Base-by-base conservation (phyloP, 805 yeast species). In the Kodamaea kaohsiungensis region DNA sequence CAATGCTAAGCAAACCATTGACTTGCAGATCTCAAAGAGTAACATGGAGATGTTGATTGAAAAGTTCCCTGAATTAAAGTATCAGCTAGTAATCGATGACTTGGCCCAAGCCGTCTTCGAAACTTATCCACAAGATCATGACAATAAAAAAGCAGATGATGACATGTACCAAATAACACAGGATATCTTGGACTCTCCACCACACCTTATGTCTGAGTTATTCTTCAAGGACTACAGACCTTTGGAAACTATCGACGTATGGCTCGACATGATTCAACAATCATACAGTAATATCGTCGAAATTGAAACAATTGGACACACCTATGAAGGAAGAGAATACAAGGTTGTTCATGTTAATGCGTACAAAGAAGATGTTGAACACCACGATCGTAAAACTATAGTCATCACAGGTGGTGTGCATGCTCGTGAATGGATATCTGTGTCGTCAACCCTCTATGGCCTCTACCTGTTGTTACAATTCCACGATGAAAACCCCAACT, bases 361-460 rank as follows among this genome's bases (percentile, higher is more conserved):
- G 1, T 77, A 85, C 1, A 77, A 77, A 47, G 75, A 73, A 47
- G 75, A 69, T 4, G 65, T 63, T 12, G 56, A 60, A 55, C 57
- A 70, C 59, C 69, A 73, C 54, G 65, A 72, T 7, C 75, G 81
- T 46, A 82, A 79, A 58, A 88, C 93, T 0, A 79, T 91, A 51
- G 86, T 90, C 2, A 78, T 91, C 7, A 84, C 93, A 1, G 92
- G 92, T 39, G 97, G 96, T 2, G 79, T 88, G 2, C 97, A 91
- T 70, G 95, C 96, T 0, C 77, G 98, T 51, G 98, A 91, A 67
- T 91, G 97, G 97, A 79, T 90, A 25, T 81, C 91, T 38, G 83
- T 86, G 1, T 81, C 91, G 1, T 78, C 93, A 0, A 86, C 84
- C 0, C 80, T 89, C 56, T 89, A 80, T 67, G 75, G 63, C 68